phyloP scores from a whole-genome alignment of 2,329 filamentous ascomycete genomes.

The Rasamsonia emersonii region DNA sequence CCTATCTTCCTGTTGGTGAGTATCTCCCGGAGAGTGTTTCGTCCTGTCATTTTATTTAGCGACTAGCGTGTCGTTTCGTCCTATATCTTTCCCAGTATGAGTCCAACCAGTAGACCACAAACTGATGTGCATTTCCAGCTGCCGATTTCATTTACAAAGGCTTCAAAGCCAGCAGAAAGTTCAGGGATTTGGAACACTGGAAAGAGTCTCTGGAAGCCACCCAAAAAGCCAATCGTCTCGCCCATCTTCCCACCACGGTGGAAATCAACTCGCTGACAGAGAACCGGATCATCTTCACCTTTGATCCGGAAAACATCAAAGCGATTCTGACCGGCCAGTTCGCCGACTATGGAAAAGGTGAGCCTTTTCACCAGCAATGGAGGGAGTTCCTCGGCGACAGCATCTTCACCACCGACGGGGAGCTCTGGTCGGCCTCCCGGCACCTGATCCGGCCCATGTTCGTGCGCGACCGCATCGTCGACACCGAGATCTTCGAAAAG shows the following conservation, averaged over 20 bases:
- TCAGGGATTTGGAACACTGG: slow-evolving; percentile 59
- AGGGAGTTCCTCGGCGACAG: slow-evolving; percentile 47
- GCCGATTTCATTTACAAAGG: slow-evolving; percentile 56
- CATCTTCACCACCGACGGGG: slow-evolving; percentile 72
- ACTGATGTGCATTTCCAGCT: slow-evolving; percentile 41
- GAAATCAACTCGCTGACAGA: slow-evolving; percentile 41
- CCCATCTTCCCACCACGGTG: slow-evolving; percentile 43
- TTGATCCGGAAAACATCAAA: slow-evolving; percentile 74
- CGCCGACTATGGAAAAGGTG: slow-evolving; percentile 68
- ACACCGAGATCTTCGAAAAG: slow-evolving; percentile 67
- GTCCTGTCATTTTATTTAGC: neutral
- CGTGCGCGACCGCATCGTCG: slow-evolving; percentile 72
- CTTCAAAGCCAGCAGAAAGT: slow-evolving; percentile 42
- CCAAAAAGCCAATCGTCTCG: slow-evolving; percentile 18
- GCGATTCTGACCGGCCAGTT: slow-evolving; percentile 73
- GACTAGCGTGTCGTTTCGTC: neutral
- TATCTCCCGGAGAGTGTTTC: slow-evolving; percentile 1
- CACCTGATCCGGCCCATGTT: slow-evolving; percentile 83
- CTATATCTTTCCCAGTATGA: too few species aligned
- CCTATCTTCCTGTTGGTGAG: slow-evolving; percentile 30
- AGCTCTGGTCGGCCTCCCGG: slow-evolving; percentile 71
- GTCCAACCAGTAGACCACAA: too few species aligned
- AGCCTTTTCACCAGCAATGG: slow-evolving; percentile 64
- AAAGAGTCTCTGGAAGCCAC: slow-evolving; percentile 37
- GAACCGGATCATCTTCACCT: slow-evolving; percentile 49